phyloP scores from a whole-genome alignment of 208 protist species.

The Vickermania ingenoplastis region DNA sequence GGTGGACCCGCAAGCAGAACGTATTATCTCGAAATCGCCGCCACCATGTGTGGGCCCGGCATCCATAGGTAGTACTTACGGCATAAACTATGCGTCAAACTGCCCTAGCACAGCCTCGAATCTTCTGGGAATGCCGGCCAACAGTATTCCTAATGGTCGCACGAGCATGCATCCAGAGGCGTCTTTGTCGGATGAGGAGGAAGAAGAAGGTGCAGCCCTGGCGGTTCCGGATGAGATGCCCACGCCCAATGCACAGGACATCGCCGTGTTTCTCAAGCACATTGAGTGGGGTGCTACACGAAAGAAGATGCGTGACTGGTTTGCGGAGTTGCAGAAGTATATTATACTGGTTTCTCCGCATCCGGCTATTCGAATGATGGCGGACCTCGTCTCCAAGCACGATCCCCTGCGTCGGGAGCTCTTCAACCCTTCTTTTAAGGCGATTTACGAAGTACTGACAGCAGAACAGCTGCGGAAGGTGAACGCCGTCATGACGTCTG shows the following conservation, averaged over 20 bases:
- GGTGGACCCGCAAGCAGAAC: slow-evolving; percentile 8
- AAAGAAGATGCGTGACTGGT: slow-evolving; percentile 85
- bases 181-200: slow-evolving; percentile 7
- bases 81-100: background rate
- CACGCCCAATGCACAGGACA: slow-evolving; percentile 20
- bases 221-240: slow-evolving; percentile 1
- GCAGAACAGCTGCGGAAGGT: slow-evolving; percentile 82
- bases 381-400: slow-evolving; percentile 88
- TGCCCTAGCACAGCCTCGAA: background rate
- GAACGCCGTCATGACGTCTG: slow-evolving; percentile 75
- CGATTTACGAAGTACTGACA: slow-evolving; percentile 74
- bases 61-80: slow-evolving; percentile 4
- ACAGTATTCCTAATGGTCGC: slow-evolving; percentile 1
- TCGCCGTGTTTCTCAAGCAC: slow-evolving; percentile 77
- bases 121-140: background rate
- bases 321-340: slow-evolving; percentile 78
- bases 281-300: slow-evolving; percentile 65
- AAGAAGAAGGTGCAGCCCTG: slow-evolving; percentile 6
- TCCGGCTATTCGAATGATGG: slow-evolving; percentile 82
- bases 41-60: background rate
- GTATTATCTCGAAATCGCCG: background rate
- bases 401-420: slow-evolving; percentile 82
- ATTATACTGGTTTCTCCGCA: slow-evolving; percentile 83
- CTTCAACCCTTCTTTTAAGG: slow-evolving; percentile 86
- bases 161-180: slow-evolving; percentile 4